Conservation (phyloP, 306 rosid genomes). For the Casuarina glauca region DNA sequence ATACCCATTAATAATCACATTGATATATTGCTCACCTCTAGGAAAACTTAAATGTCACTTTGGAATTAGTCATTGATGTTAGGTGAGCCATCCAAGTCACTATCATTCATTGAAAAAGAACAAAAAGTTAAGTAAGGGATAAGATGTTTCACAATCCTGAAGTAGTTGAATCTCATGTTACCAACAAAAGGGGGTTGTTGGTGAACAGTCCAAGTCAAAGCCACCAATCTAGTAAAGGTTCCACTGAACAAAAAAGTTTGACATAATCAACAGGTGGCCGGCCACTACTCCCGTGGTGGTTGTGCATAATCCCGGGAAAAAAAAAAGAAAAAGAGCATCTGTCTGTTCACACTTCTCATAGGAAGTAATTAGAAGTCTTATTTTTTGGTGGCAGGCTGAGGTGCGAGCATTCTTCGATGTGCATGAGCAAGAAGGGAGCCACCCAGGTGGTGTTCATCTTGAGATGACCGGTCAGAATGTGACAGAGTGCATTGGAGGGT, state of each 20-base stretch:
- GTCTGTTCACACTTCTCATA: too few relatives aligned
- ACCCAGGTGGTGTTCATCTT: constrained; percentile 71
- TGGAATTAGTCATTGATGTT: background rate
- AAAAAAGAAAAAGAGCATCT: too few relatives aligned
- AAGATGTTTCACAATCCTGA: background rate
- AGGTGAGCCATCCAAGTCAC: background rate
- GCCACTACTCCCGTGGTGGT: background rate
- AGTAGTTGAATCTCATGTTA: background rate
- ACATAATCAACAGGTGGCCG: background rate
- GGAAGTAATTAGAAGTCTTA: background rate
- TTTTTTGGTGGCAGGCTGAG: constrained; percentile 50
- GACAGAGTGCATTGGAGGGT: constrained; percentile 82
- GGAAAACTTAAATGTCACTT: background rate
- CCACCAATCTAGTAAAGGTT: background rate
- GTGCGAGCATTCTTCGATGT: constrained; percentile 82
- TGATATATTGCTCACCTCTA: background rate
- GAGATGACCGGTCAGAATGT: constrained; percentile 87
- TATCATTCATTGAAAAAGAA: background rate
- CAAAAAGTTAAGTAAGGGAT: background rate
- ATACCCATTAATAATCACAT: background rate
- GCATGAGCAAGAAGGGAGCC: constrained; percentile 83
- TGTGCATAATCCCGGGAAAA: too few relatives aligned
- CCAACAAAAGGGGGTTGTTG: background rate
- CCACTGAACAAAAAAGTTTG: too few relatives aligned
- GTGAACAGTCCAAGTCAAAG: constrained; percentile 1